Percentiles rank a stretch among this genome's conserved stretches.
Conservation (phyloP, 2,329 filamentous ascomycete genomes). For the Sporothrix mexicana region DNA sequence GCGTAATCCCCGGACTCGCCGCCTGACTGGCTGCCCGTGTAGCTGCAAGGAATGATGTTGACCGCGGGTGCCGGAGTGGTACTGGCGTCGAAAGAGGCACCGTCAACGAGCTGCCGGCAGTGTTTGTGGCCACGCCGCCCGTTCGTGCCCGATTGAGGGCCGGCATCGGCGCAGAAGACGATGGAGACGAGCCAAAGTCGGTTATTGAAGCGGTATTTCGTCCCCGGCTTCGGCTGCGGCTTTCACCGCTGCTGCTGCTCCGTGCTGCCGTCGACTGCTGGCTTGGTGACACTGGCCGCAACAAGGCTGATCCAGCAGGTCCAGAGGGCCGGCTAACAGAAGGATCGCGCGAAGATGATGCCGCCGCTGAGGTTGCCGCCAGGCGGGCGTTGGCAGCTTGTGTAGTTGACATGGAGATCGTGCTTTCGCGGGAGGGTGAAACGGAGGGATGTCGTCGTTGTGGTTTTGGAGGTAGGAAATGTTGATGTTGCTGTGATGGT, state of each 20-base stretch:
- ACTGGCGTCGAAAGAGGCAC: not conserved
- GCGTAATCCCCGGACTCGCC: conserved; percentile 45
- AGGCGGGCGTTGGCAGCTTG: conserved; percentile 46
- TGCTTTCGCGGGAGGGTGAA: conserved; percentile 43
- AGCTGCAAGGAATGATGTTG: conserved; percentile 65
- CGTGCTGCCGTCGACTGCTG: conserved; percentile 18
- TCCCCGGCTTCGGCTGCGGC: no score
- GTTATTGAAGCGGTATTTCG: not conserved
- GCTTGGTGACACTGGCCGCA: conserved; percentile 38
- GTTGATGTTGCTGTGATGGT: not conserved
- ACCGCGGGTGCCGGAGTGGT: conserved; percentile 41
- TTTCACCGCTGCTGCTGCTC: conserved; percentile 29
- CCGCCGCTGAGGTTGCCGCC: conserved; percentile 52
- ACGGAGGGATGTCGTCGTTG: conserved; percentile 33
- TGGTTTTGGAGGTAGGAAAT: not conserved
- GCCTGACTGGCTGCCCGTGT: conserved; percentile 64
- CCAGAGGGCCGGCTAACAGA: not conserved
- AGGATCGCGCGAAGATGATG: not conserved
- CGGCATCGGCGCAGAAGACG: not conserved
- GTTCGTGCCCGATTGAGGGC: not conserved
- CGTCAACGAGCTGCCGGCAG: not conserved
- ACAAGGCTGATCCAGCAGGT: conserved; percentile 35
- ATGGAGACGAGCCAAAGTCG: conserved; percentile 4
- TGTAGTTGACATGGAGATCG: not conserved
- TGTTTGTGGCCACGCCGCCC: not conserved